Conservation (phyloP, 2,329 filamentous ascomycete genomes). For the Westerdykella ornata region DNA sequence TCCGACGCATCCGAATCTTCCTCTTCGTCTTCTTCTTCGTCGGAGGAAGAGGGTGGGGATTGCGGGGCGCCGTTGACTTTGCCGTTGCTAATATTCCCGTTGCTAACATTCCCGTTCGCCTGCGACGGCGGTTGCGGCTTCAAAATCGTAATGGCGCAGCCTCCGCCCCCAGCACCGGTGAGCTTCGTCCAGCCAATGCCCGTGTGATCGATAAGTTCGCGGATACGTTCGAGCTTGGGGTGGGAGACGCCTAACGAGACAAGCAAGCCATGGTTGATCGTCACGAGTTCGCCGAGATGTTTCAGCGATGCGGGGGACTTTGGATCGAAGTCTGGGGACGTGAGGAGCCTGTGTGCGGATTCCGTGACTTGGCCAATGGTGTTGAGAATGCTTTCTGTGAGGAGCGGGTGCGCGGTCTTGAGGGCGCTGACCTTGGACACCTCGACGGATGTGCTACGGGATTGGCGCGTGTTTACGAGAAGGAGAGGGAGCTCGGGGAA, state of each 20-base stretch:
- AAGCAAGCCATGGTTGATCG: slow-evolving; percentile 87
- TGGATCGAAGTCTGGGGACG: slow-evolving; percentile 60
- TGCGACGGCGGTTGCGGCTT: slow-evolving; percentile 50
- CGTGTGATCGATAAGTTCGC: slow-evolving; percentile 75
- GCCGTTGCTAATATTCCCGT: slow-evolving; percentile 38
- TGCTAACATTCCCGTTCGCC: slow-evolving; percentile 44
- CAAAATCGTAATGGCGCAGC: slow-evolving; percentile 88
- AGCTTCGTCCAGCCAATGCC: slow-evolving; percentile 96
- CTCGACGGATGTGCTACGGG: slow-evolving; percentile 77
- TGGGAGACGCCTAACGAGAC: slow-evolving; percentile 92
- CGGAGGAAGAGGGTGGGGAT: slow-evolving; percentile 21
- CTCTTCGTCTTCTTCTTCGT: slow-evolving; percentile 5
- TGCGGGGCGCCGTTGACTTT: slow-evolving; percentile 15
- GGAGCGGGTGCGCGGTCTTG: slow-evolving; percentile 62
- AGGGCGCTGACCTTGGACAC: slow-evolving; percentile 78
- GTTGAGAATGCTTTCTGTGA: slow-evolving; percentile 75
- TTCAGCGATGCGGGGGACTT: slow-evolving; percentile 58
- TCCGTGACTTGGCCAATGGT: slow-evolving; percentile 71
- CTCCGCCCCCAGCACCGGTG: slow-evolving; percentile 90
- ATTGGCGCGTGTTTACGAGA: slow-evolving; percentile 79
- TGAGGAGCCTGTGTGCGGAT: slow-evolving; percentile 51
- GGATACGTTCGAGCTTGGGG: slow-evolving; percentile 81
- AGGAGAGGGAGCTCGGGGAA: slow-evolving; percentile 90
- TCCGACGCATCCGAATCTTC: neutral
- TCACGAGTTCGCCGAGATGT: slow-evolving; percentile 78